Base-by-base conservation (phyloP, 495 filamentous ascomycete genomes). In the Talaromyces wortmannii region DNA sequence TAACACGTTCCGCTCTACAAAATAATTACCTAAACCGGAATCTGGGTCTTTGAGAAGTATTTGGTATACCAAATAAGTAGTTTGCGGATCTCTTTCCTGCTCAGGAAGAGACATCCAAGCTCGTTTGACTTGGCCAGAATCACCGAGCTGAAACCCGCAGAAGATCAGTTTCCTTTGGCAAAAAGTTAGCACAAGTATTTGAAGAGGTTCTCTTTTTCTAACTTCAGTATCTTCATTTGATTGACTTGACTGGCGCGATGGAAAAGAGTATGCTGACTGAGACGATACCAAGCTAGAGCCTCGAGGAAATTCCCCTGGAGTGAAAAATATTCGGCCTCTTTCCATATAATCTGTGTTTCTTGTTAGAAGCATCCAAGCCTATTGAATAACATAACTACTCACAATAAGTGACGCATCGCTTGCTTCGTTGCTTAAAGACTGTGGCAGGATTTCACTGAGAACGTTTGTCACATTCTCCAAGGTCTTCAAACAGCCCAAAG, bases 371-470 rank as follows among this genome's bases (percentile, higher is more conserved):
- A 23, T 23, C 1, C 23, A 4, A 23, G 23, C 1, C 23, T 23
- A 23, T 23, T 23, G 4, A 23, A 23, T 23, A 4, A 23, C 1
- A 23, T 23, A 4, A 23, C 4, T 23, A 23, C 23, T 23, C 23
- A 23, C 87, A 59, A 83, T 85, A 59, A 92, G 83, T 12, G 81
- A 81, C 48, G 87, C 88, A 59, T 89, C 78, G 11, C 87, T 83
- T 29, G 85, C 82, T 45, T 78, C 75, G 10, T 78, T 64, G 43
- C 78, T 69, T 10, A 90, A 57, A 13, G 63, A 52, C 8, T 61
- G 60, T 31, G 60, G 53, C 17, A 75, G 61, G 12, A 62, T 65
- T 15, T 56, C 56, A 8, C 61, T 62, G n/a, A 81, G 53, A 7
- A 50, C 57, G 16, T 74, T 65, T 16, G 81, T 61, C 8, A 82